Evolutionary conservation across 1,284 basidiomycete species (phyloP).

Genomic region (Boletus austroedulis): DNA sequence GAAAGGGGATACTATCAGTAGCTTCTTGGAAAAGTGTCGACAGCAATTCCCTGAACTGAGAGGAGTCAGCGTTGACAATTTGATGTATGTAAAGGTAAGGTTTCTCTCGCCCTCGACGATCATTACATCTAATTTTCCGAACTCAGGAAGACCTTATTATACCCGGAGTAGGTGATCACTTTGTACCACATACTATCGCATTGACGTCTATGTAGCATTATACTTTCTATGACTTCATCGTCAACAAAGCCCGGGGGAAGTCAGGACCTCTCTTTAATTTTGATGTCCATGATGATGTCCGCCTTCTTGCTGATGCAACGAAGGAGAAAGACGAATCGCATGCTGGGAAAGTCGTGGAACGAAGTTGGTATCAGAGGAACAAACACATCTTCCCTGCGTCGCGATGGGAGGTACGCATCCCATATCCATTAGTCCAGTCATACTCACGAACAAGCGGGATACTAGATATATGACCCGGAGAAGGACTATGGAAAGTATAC

Average conservation of each 20-base stretch:
- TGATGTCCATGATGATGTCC: constrained; percentile 98
- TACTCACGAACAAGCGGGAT: constrained; percentile 2
- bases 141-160: constrained; percentile 90
- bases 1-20: constrained; percentile 92
- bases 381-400: constrained; percentile 98
- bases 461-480: constrained; percentile 85
- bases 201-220: constrained; percentile 66
- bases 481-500: constrained; percentile 89
- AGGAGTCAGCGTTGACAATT: constrained; percentile 87
- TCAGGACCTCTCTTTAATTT: constrained; percentile 98
- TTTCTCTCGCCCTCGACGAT: background rate
- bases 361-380: constrained; percentile 93
- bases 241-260: constrained; percentile 98
- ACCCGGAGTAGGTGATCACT: constrained; percentile 65
- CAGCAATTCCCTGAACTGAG: constrained; percentile 91
- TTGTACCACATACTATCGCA: background rate
- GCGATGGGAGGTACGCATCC: constrained; percentile 76
- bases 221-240: constrained; percentile 98
- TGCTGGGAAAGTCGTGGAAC: constrained; percentile 97
- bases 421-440: background rate
- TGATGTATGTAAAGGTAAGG: constrained; percentile 96
- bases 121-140: constrained; percentile 1
- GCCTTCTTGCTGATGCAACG: constrained; percentile 91
- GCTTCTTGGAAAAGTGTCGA: constrained; percentile 90
- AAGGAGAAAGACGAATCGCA: constrained; percentile 98